phyloP scores from a whole-genome alignment of 1,139 yeast species.

The Yamadazyma oceani region DNA sequence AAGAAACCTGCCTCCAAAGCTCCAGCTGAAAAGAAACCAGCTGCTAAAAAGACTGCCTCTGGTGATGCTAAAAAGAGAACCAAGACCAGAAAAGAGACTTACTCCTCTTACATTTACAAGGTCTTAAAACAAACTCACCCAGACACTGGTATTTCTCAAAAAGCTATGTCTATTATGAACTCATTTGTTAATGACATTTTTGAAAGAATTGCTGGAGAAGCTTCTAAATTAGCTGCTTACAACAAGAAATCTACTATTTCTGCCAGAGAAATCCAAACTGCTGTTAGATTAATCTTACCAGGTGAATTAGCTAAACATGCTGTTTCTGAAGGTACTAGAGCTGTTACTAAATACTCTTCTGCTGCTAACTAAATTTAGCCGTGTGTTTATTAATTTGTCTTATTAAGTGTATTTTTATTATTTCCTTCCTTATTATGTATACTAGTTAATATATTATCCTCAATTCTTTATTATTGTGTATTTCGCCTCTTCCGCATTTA shows the following conservation, averaged over 20 bases:
- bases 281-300: slow-evolving; percentile 97
- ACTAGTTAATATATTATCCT: slow-evolving; percentile 8
- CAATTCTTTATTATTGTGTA: background rate
- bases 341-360: slow-evolving; percentile 98
- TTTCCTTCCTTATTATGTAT: slow-evolving; percentile 5
- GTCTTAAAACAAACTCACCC: slow-evolving; percentile 99
- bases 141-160: slow-evolving; percentile 99
- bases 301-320: slow-evolving; percentile 99
- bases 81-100: slow-evolving; percentile 98
- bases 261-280: slow-evolving; percentile 99
- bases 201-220: slow-evolving; percentile 96
- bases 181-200: slow-evolving; percentile 96
- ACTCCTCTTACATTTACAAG: slow-evolving; percentile 98
- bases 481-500: background rate
- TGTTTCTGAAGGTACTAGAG: slow-evolving; percentile 99
- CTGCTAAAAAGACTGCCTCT: slow-evolving; percentile 91
- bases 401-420: slow-evolving; percentile 6
- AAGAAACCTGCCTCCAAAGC: slow-evolving; percentile 99
- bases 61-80: slow-evolving; percentile 91
- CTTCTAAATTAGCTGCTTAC: slow-evolving; percentile 99
- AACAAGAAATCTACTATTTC: slow-evolving; percentile 99
- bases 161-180: slow-evolving; percentile 99
- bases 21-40: slow-evolving; percentile 96
- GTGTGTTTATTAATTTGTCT: slow-evolving; percentile 6
- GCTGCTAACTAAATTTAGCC: slow-evolving; percentile 47